Conservation (phyloP, 768 basidiomycete genomes). For the Macrolepiota dolichaula region DNA sequence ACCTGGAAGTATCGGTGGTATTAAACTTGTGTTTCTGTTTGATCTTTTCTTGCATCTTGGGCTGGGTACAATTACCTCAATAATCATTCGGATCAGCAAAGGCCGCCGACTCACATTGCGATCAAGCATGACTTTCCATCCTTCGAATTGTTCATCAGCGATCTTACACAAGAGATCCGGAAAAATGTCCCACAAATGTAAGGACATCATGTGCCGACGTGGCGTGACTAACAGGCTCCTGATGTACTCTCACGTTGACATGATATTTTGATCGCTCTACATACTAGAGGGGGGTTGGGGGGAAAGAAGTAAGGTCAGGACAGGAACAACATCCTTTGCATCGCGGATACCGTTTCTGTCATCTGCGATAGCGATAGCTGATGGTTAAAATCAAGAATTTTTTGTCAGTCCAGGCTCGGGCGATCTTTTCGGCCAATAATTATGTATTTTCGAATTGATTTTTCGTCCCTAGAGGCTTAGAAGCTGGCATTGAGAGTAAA, state of each 20-base stretch:
- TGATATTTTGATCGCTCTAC: no score
- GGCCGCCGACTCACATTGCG: slow-evolving; percentile 58
- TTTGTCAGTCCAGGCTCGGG: slow-evolving; percentile 46
- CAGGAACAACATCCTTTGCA: slow-evolving; percentile 47
- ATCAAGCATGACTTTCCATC: slow-evolving; percentile 90
- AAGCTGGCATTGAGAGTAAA: slow-evolving; percentile 52
- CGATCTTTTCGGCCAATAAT: slow-evolving; percentile 54
- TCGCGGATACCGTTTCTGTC: slow-evolving; percentile 29
- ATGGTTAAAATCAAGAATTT: slow-evolving; percentile 63
- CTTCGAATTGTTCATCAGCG: slow-evolving; percentile 86
- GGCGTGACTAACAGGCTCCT: no score
- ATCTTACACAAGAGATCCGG: no score
- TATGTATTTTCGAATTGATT: slow-evolving; percentile 46
- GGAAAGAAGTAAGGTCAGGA: slow-evolving; percentile 50
- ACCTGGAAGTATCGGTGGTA: not conserved
- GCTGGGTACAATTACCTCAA: slow-evolving; percentile 34
- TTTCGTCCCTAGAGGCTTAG: slow-evolving; percentile 38
- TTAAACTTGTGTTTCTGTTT: slow-evolving; percentile 71
- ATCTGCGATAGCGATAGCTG: slow-evolving; percentile 40
- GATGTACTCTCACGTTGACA: no score
- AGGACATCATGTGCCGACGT: no score
- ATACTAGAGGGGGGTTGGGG: slow-evolving; percentile 24
- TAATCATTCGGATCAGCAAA: not conserved
- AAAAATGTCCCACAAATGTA: no score
- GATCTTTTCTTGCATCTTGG: slow-evolving; percentile 66